Base-by-base conservation (phyloP, 1,284 basidiomycete genomes). In the Lentinula novae-zelandiae region DNA sequence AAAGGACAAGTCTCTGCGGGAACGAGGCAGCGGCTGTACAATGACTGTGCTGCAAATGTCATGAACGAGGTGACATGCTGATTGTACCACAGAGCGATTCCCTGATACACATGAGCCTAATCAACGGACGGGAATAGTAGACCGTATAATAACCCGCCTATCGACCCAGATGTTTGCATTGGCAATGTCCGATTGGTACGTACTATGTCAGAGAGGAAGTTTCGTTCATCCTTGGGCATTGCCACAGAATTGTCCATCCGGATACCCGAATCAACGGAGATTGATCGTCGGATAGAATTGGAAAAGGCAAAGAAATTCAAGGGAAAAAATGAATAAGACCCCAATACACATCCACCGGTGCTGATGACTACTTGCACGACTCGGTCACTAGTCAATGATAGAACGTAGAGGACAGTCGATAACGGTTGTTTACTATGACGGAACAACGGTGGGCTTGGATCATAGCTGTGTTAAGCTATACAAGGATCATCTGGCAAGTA, bases 381-480 rank as follows among this genome's bases (percentile, higher is more conserved):
- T 27, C 27, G 27, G 27, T 27, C 27, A 27, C 27, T 27, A 27
- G 27, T 27, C 27, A 27, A 27, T 27, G 27, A 27, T 27, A 27
- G 27, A 27, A 27, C 2, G 27, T 27, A 3, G 2, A 27, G 27
- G 27, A 15, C 13, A 42, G 15, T 42, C 15, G 36, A 36, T n/a
- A 48, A 27, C 27, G 3, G 27, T 27, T 27, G 27, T 27, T 27
- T 27, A 27, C 27, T 27, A 27, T 27, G 34, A 50, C 20, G 33
- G 15, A 48, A 33, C 53, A 42, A 22, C 13, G 20, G 22, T 5
- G 13, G 9, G 39, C 58, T 60, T 31, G 46, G 59, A 60, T 60
- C 59, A 60, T 49, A 38, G 59, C 59, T 53, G 53, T 60, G 48
- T 62, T 2, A 15, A 53, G 34, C 15, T 27, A 44, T 20, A 20